Evolutionary conservation across 768 basidiomycete species (phyloP).

Genomic region (Mycena maculata): DNA sequence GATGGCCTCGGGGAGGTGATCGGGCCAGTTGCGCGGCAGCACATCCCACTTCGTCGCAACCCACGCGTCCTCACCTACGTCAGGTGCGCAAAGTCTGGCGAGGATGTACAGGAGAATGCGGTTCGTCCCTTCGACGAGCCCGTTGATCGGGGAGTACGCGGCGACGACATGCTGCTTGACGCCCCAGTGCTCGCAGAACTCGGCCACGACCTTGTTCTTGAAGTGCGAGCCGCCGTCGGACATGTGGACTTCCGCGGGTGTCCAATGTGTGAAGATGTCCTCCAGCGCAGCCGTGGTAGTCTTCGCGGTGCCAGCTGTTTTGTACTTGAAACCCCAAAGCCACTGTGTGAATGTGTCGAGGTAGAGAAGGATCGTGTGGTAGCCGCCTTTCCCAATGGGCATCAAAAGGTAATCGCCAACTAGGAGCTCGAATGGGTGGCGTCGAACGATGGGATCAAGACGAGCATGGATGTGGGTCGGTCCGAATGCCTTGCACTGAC

Average conservation of each 20-base stretch:
- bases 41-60: conserved; percentile 8
- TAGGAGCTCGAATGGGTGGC: conserved; percentile 41
- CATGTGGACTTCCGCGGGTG: background rate
- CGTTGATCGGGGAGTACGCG: conserved; percentile 41
- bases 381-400: conserved; percentile 36
- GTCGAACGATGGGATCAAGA: conserved; percentile 8
- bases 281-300: background rate
- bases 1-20: conserved; percentile 12
- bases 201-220: background rate
- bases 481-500: background rate
- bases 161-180: conserved; percentile 27
- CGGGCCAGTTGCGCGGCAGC: conserved; percentile 36
- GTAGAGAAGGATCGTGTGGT: conserved; percentile 24
- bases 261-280: background rate
- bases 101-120: conserved; percentile 34
- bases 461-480: conserved; percentile 10
- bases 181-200: conserved; percentile 22
- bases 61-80: conserved; percentile 27
- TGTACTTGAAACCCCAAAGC: conserved; percentile 37
- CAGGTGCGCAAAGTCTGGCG: conserved; percentile 31
- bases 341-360: conserved; percentile 27
- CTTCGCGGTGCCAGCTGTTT: background rate
- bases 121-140: conserved; percentile 39
- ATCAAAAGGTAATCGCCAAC: conserved; percentile 42
- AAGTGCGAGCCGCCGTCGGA: background rate